Percentiles rank a stretch among this genome's conserved stretches.
phyloP scores from a whole-genome alignment of 192 early-diverging fungal species.

The Coemansia sp. region DNA sequence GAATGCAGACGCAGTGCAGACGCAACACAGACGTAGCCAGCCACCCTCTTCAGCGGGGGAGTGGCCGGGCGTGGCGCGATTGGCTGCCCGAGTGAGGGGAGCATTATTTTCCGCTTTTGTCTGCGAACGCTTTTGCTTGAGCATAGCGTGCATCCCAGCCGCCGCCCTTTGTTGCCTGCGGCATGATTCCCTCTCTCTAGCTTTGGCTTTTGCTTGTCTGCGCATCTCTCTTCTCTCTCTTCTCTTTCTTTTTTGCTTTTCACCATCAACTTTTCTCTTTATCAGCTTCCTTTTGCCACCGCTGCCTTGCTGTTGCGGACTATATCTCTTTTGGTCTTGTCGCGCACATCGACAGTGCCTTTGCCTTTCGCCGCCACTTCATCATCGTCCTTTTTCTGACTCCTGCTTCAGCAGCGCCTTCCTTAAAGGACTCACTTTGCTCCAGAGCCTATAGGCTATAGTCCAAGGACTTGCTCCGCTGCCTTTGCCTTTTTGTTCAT shows the following conservation, averaged over 20 bases:
- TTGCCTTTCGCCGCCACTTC: constrained; percentile 1
- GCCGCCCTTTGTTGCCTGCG: not conserved
- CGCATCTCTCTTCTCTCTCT: constrained; percentile 1
- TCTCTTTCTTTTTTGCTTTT: constrained; percentile 10
- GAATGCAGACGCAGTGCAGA: not conserved
- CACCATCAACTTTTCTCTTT: not conserved
- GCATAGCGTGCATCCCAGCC: not conserved
- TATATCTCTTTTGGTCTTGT: not conserved
- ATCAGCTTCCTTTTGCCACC: not conserved
- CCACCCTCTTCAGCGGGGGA: not conserved
- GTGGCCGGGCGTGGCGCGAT: constrained; percentile 4
- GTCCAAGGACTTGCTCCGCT: not conserved
- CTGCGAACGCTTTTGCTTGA: not conserved
- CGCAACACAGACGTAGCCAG: not conserved
- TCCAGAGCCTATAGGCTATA: not conserved
- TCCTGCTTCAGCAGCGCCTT: not conserved
- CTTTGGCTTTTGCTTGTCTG: no score
- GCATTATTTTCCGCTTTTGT: constrained; percentile 7
- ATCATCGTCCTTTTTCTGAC: not conserved
- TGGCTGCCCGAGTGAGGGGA: not conserved
- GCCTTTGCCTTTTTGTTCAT: not conserved
- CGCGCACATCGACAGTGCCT: not conserved
- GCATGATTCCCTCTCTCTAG: no score
- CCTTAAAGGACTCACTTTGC: not conserved
- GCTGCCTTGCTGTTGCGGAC: not conserved